A percentile compares a stretch with the other conserved stretches of the same genome.
phyloP scores from a whole-genome alignment of 768 basidiomycete genomes.

The Roridomyces roridus region DNA sequence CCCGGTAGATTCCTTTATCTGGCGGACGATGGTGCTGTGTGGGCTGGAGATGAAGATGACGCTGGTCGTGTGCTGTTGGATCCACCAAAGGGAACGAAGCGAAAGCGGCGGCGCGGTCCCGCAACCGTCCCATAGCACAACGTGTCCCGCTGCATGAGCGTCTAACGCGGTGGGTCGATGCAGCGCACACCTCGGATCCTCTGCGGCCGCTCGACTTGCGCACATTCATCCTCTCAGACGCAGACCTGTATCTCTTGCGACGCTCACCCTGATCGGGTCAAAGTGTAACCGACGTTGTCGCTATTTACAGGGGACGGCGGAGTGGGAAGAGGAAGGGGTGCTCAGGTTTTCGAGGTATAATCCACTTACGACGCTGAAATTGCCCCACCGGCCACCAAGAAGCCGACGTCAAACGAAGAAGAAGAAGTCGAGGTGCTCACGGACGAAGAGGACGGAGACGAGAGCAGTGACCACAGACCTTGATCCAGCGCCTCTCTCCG shows the following conservation, averaged over 20 bases:
- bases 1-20: conserved; percentile 6
- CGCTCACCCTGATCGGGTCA: conserved; percentile 10
- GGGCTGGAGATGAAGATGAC: background rate
- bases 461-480: too few relatives aligned
- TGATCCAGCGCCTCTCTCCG: too few relatives aligned
- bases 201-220: conserved; percentile 12
- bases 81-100: background rate
- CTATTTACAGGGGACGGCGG: conserved; percentile 21
- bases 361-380: background rate
- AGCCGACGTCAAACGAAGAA: background rate
- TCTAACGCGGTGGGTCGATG: conserved; percentile 27
- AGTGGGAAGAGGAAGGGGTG: conserved; percentile 30
- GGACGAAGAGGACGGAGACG: too few relatives aligned
- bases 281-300: conserved; percentile 3
- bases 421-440: background rate
- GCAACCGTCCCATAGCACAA: conserved; percentile 17
- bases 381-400: background rate
- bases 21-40: background rate
- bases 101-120: background rate
- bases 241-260: conserved; percentile 14
- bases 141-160: conserved; percentile 15
- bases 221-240: conserved; percentile 26
- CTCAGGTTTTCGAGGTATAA: conserved; percentile 1
- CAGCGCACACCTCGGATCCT: conserved; percentile 10
- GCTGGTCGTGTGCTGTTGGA: background rate